phyloP scores from a whole-genome alignment of 768 basidiomycete genomes.

The Lentinula aciculospora region DNA sequence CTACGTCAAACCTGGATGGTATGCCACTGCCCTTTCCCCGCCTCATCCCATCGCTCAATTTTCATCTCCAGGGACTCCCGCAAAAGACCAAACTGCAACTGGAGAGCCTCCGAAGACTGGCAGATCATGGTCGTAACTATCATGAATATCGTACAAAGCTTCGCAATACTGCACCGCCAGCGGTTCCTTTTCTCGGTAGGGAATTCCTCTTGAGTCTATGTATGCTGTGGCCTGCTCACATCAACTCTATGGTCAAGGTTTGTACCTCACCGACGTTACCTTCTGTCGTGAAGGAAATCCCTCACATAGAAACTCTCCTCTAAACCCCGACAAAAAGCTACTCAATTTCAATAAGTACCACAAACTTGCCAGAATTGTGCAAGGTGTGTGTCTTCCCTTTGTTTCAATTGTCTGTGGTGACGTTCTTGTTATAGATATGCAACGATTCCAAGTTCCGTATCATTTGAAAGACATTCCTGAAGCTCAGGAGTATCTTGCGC shows the following conservation, averaged over 20 bases:
- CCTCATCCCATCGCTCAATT: constrained; percentile 1
- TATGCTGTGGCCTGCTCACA: constrained; percentile 1
- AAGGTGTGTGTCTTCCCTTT: constrained; percentile 40
- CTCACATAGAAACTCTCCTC: constrained; percentile 73
- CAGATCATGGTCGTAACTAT: constrained; percentile 88
- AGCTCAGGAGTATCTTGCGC: constrained; percentile 73
- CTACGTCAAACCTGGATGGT: constrained; percentile 93
- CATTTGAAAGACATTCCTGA: constrained; percentile 86
- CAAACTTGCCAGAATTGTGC: constrained; percentile 80
- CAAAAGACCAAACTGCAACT: constrained; percentile 81
- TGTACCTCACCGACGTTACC: constrained; percentile 88
- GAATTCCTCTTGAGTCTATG: background rate
- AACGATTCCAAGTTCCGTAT: constrained; percentile 85
- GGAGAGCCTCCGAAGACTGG: constrained; percentile 75
- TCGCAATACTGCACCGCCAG: constrained; percentile 85
- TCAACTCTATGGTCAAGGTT: constrained; percentile 37
- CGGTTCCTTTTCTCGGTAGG: constrained; percentile 90
- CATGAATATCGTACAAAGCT: constrained; percentile 86
- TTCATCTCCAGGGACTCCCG: constrained; percentile 59
- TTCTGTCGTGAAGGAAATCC: constrained; percentile 96
- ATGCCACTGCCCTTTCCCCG: constrained; percentile 23
- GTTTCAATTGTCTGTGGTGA: background rate
- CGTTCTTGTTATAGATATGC: constrained; percentile 57
- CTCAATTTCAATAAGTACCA: constrained; percentile 98
- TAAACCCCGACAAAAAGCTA: constrained; percentile 68